A percentile compares a stretch with the other conserved stretches of the same genome.
Conservation (phyloP, 345 rosid genomes). For the Hypericum androsaemum region DNA sequence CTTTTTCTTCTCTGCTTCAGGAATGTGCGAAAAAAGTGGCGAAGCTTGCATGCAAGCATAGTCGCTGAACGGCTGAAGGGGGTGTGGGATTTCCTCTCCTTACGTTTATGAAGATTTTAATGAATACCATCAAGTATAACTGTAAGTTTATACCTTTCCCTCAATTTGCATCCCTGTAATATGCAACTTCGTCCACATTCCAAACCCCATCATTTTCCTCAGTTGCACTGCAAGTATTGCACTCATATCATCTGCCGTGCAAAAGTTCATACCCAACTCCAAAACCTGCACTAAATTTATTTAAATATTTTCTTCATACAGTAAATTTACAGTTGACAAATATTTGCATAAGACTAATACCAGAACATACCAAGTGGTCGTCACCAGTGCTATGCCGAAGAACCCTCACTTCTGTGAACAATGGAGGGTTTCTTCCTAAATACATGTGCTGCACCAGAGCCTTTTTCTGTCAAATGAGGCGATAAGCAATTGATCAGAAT, state of each 20-base stretch:
- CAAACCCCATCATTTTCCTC: conserved; percentile 82
- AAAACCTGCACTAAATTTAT: conserved; percentile 47
- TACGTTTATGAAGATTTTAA: too few species aligned
- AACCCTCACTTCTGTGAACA: conserved; percentile 73
- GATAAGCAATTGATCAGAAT: conserved; percentile 7
- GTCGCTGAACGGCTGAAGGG: too few species aligned
- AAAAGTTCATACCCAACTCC: conserved; percentile 85
- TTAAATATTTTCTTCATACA: conserved; percentile 3
- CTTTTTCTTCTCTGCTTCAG: too few species aligned
- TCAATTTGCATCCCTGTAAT: conserved; percentile 92
- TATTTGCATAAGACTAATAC: background rate
- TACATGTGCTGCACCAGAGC: conserved; percentile 68
- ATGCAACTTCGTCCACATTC: conserved; percentile 88
- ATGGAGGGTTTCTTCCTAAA: conserved; percentile 83
- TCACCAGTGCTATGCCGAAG: conserved; percentile 52
- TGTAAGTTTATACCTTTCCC: conserved; percentile 56
- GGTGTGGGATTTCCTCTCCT: too few species aligned
- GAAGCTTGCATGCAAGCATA: too few species aligned
- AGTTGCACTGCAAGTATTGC: conserved; percentile 81
- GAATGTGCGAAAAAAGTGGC: too few species aligned
- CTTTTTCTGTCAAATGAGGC: conserved; percentile 41
- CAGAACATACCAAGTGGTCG: conserved; percentile 66
- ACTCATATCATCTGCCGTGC: conserved; percentile 90
- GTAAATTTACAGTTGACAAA: too few species aligned
- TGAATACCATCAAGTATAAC: too few species aligned